These are phyloP conservation scores for Pseudopyricularia javanii DNA, from an alignment of 2,329 filamentous ascomycete species.

Conservation along the genomic window DNA sequence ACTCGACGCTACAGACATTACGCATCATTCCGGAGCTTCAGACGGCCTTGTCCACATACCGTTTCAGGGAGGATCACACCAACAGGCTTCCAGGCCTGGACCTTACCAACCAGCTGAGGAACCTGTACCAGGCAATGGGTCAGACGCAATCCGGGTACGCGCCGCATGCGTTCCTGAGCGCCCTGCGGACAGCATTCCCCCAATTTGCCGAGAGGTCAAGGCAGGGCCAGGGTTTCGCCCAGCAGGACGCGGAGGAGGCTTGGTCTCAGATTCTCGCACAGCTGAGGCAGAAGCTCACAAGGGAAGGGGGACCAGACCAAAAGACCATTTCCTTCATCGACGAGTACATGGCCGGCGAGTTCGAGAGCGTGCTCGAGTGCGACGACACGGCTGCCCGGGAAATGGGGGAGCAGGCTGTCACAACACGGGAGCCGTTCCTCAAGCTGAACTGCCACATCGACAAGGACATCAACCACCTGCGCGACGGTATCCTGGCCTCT, in stretches of 20 bases:
- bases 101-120: conserved; percentile 63
- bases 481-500: conserved; percentile 74
- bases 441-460: conserved; percentile 97
- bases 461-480: conserved; percentile 73
- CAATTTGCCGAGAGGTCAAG: conserved; percentile 88
- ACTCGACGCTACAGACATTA: conserved; percentile 89
- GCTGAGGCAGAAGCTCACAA: conserved; percentile 65
- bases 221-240: conserved; percentile 75
- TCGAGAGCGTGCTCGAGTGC: conserved; percentile 68
- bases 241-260: conserved; percentile 96
- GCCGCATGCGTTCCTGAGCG: conserved; percentile 70
- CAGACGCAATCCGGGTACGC: conserved; percentile 80
- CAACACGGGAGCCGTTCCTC: conserved; percentile 63
- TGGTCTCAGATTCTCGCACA: conserved; percentile 92
- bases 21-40: conserved; percentile 85
- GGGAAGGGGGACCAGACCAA: conserved; percentile 21
- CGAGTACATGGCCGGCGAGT: conserved; percentile 76
- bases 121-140: conserved; percentile 80
- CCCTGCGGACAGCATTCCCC: conserved; percentile 68
- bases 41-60: conserved; percentile 56
- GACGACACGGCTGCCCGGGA: conserved; percentile 70
- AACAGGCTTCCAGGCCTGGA: conserved; percentile 46
- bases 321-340: conserved; percentile 53
- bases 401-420: conserved; percentile 56
- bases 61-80: conserved; percentile 27